phyloP scores from a whole-genome alignment of 371 early-diverging fungal genomes.

The Racocetra persica region DNA sequence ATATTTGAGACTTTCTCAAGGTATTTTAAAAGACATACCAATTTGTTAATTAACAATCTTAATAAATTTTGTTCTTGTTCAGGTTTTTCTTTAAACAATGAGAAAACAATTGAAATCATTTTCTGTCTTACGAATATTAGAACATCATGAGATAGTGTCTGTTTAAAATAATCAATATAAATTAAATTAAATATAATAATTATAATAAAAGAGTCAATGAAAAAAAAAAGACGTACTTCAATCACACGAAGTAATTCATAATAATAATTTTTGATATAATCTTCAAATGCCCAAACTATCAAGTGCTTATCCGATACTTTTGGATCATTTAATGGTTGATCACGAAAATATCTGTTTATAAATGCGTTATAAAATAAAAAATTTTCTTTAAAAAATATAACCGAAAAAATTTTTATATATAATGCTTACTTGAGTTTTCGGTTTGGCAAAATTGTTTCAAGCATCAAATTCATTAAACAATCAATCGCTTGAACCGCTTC shows the following conservation, averaged over 20 bases:
- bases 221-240: slow-evolving; percentile 61
- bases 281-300: slow-evolving; percentile 92
- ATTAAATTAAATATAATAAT: not conserved
- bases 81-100: slow-evolving; percentile 84
- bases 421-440: slow-evolving; percentile 75
- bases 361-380: no score
- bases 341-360: slow-evolving; percentile 74
- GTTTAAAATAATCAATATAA: slow-evolving; percentile 35
- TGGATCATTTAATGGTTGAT: slow-evolving; percentile 75
- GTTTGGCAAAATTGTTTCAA: slow-evolving; percentile 75
- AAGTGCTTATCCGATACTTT: slow-evolving; percentile 75
- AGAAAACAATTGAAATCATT: slow-evolving; percentile 75
- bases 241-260: slow-evolving; percentile 86
- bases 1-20: not conserved
- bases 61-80: slow-evolving; percentile 96
- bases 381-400: not conserved
- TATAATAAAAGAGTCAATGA: not conserved
- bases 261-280: slow-evolving; percentile 87
- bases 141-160: slow-evolving; percentile 84
- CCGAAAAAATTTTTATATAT: no score
- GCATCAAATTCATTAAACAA: slow-evolving; percentile 90
- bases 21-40: slow-evolving; percentile 51
- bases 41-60: slow-evolving; percentile 90
- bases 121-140: slow-evolving; percentile 82
- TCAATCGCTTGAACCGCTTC: slow-evolving; percentile 87